Conservation (phyloP, 768 basidiomycete genomes). For the Fistulinella prunicolor region DNA sequence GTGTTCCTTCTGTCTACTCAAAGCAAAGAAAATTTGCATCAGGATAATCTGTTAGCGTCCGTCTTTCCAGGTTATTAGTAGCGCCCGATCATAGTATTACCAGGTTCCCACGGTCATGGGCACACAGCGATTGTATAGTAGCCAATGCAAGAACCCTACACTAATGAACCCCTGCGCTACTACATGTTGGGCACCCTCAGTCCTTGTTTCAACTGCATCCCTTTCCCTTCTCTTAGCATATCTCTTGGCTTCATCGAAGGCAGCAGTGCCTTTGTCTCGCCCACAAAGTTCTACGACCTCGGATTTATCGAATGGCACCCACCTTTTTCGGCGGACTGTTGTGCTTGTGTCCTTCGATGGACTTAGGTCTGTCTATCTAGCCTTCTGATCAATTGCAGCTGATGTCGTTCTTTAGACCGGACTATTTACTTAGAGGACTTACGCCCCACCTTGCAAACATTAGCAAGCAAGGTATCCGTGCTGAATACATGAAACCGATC, state of each 20-base stretch:
- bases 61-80: no score
- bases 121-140: no score
- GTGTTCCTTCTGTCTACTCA: no score
- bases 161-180: no score
- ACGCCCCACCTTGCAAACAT: constrained; percentile 76
- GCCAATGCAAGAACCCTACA: no score
- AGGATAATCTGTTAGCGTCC: no score
- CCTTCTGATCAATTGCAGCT: background rate
- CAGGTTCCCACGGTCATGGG: no score
- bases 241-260: background rate
- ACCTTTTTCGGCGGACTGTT: constrained; percentile 72
- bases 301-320: constrained; percentile 68
- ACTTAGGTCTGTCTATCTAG: constrained; percentile 29
- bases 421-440: constrained; percentile 76
- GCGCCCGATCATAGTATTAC: no score
- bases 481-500: constrained; percentile 77
- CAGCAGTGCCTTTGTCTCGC: background rate
- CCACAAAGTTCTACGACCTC: background rate
- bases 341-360: constrained; percentile 88
- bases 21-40: no score
- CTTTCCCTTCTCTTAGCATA: constrained; percentile 8
- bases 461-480: constrained; percentile 71
- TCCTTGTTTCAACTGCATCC: constrained; percentile 5
- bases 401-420: constrained; percentile 44
- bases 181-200: background rate